Evolutionary conservation across 306 rosid genomes (phyloP), one percentile per base, ranked within the genome.

Genomic region (Ormosia semicastrata): DNA sequence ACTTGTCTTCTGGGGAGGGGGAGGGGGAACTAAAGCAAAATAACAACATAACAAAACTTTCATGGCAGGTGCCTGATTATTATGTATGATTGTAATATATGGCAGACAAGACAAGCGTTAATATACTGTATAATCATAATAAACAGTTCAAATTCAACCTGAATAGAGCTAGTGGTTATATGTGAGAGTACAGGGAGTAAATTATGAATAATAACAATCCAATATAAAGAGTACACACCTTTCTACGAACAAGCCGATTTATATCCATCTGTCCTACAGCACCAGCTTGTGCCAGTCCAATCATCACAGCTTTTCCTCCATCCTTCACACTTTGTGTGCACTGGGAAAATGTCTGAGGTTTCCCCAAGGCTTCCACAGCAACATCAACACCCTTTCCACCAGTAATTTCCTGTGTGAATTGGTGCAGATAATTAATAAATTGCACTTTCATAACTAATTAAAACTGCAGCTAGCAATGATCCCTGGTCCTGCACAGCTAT

Each of bases 271-370:
- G 86, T 83, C 99, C 99, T 18, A 93, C 77, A 7, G 93, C 86
- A 83, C 97, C 98, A 24, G 94, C 77, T 86, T 80, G 75, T 8
- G 96, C 88, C 52, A 95, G 91, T 80, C 99, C 99, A 81, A 95
- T 87, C 94, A 95, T 93, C 68, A 95, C 98, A 7, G 98, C 99
- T 87, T 89, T 95, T 73, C 99, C 99, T 84, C 99, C 99, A 83
- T 90, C 98, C 82, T 82, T 95, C 74, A 95, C 98, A 80, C 99
- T 90, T 56, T 85, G 89, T 11, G 85, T 78, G 82, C 99, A 95
- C 67, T 95, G 99, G 67, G 86, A 64, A 87, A 95, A 95, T 18
- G 99, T 92, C 87, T 87, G 94, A 29, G 96, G 90, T 82, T 54
- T 93, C 76, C 99, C 99, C 72, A 95, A 87, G 79, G 99, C 99